Base-by-base conservation (phyloP, 352 stramenopile genomes). In the Globisporangium nunn region DNA sequence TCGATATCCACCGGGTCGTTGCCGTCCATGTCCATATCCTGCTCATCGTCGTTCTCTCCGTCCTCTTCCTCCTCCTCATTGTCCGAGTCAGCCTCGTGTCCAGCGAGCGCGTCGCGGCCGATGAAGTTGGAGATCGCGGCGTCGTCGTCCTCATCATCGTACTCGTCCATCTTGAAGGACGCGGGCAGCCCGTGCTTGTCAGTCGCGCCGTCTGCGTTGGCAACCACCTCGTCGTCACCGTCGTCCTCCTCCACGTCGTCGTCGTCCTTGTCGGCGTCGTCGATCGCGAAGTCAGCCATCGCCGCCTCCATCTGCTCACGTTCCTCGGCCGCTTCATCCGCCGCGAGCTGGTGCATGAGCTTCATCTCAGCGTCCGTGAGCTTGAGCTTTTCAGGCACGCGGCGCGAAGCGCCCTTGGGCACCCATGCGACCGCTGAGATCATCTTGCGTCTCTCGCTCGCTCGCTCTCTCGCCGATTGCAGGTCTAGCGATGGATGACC, bases 111-210 rank as follows among this genome's bases (percentile, higher is more conserved):
- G 35, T 80, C 72, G 43, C 64, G 66, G 18, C 75, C 72, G 48
- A 89, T 64, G 58, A 90, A 93, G 55, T 82, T 92, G 49, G 82
- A 86, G 49, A 95, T 88, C 33, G 81, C 81, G 10, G 69, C 82
- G 47, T 93, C 83, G 56, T 93, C 75, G 54, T 89, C 83, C 57
- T 94, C 83, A 6, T 94, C 82, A 54, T 95, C 84, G 66, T 96
- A 93, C 51, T 95, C 78, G 59, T 95, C 82, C 82, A 93, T 93
- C 62, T 87, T 86, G 67, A 96, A 92, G 39, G 63, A 77, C 10
- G 73, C 56, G 10, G 85, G 81, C 58, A 91, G 64, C 3, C 75
- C 75, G 46, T 84, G 65, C 50, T 66, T 68, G 50, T 81, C 69
- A 17, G 67, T 63, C 11, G 72, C 68, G 18, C 39, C 68, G 18